Evolutionary conservation across 345 rosid species (phyloP), one percentile per base, ranked within the genome.

Genomic region (Salix exigua): DNA sequence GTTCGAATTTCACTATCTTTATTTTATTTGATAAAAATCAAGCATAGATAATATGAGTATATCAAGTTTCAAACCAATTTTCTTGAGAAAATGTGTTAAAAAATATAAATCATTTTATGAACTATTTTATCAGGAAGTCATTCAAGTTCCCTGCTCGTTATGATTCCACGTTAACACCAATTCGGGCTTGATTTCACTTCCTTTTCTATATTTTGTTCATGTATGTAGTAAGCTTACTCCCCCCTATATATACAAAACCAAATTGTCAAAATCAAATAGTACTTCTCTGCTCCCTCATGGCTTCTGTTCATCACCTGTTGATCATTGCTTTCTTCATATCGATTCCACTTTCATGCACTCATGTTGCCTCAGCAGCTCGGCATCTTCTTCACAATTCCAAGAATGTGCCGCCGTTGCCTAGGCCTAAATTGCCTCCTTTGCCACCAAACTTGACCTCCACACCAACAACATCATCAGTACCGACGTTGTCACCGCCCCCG

Each of bases 401-500:
- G 18, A 53, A n/a, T 61, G 7, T 73, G 55, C 38, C 68, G 26
- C 75, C 68, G 44, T 38, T 73, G 40, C 76, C 76, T 26, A 13
- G 40, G 17, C 71, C 68, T 42, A 76, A 58, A 68, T 68, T 73
- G 68, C 84, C 81, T 19, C 83, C 78, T 37, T 12, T 74, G 46
- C 83, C 82, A 23, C 40, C 69, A 4, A 2, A 72, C 35, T 77
- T 80, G 2, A 73, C 50, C 55, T 61, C 65, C n/a, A 61, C 74
- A 13, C 44, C 85, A 12, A 21, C 73, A 30, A 51, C n/a, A n/a
- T n/a, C 76, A 23, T 7, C 82, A 62, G 76, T 78, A 18, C 85
- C 83, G 12, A 38, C 51, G 30, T 58, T 46, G 23, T 44, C 68
- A 40, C 46, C 46, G 46, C 46, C 46, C 13, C 0, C 46, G 14